Conservation (phyloP, 78 protist genomes). For the Speleostelium caveatum region DNA sequence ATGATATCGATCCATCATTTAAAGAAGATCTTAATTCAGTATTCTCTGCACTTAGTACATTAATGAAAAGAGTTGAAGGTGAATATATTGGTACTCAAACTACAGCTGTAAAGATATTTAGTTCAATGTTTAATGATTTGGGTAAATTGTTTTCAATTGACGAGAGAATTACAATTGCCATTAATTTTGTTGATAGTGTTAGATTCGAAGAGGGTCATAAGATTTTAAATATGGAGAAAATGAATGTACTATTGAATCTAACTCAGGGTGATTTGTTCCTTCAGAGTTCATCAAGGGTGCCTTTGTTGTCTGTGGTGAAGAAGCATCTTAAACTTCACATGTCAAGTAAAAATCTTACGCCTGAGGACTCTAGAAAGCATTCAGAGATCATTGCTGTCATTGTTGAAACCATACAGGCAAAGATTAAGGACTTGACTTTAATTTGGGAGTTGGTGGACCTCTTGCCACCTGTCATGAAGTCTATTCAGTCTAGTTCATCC, state of each 20-base stretch:
- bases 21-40: constrained; percentile 67
- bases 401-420: constrained; percentile 53
- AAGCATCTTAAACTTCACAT: constrained; percentile 49
- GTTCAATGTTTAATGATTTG: constrained; percentile 56
- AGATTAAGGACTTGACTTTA: constrained; percentile 17
- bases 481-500: constrained; percentile 1
- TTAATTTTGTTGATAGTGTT: constrained; percentile 44
- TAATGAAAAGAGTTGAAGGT: constrained; percentile 37
- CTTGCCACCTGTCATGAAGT: constrained; percentile 34
- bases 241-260: constrained; percentile 45
- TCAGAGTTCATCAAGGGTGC: constrained; percentile 6
- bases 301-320: constrained; percentile 8
- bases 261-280: constrained; percentile 46
- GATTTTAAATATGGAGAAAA: constrained; percentile 61
- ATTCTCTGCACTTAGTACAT: constrained; percentile 28
- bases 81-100: constrained; percentile 78
- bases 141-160: constrained; percentile 67
- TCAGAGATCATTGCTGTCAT: constrained; percentile 49
- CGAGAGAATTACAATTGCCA: constrained; percentile 37
- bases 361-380: constrained; percentile 51
- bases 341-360: background rate
- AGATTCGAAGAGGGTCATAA: constrained; percentile 38
- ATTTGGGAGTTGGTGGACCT: constrained; percentile 57
- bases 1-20: constrained; percentile 30
- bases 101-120: constrained; percentile 40